Percentiles rank a stretch among this genome's conserved stretches.
These are phyloP conservation scores for Verticillium dahliae DNA, from an alignment of 2,329 filamentous ascomycete species.

Conservation along the genomic window DNA sequence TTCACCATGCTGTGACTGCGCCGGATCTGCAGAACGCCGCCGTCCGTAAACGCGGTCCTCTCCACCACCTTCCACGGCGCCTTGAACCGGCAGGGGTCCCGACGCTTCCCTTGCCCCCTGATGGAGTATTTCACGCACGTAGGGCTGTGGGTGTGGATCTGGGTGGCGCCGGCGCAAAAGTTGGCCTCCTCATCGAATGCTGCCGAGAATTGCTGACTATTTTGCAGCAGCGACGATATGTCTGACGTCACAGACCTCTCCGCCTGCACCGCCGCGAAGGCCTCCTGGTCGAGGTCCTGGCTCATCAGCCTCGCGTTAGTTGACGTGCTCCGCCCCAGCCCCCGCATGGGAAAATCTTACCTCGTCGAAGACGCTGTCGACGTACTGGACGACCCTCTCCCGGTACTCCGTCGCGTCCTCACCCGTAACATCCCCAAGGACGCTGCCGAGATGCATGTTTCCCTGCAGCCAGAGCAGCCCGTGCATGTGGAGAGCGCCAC, in stretches of 20 bases:
- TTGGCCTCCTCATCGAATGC: not conserved
- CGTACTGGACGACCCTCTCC: not conserved
- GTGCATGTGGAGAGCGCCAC: not conserved
- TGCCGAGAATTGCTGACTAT: no score
- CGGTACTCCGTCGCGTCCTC: not conserved
- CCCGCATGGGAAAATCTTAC: no score
- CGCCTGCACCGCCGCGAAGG: no score
- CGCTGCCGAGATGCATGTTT: not conserved
- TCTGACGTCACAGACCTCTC: no score
- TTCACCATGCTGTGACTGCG: constrained; percentile 4
- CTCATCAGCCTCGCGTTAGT: not conserved
- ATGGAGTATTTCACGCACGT: constrained; percentile 7
- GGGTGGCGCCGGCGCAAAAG: not conserved
- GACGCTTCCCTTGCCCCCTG: not conserved
- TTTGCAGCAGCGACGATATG: no score
- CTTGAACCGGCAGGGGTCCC: constrained; percentile 5
- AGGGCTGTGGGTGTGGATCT: not conserved
- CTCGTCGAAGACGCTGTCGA: not conserved
- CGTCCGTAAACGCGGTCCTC: not conserved
- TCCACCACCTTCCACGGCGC: constrained; percentile 6
- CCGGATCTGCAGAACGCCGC: constrained; percentile 1
- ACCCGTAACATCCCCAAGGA: not conserved
- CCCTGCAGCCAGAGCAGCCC: not conserved
- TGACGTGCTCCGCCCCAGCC: no score
- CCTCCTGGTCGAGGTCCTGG: not conserved